Base-by-base conservation (phyloP, 495 filamentous ascomycete genomes). In the Aspergillus bertholletiae region DNA sequence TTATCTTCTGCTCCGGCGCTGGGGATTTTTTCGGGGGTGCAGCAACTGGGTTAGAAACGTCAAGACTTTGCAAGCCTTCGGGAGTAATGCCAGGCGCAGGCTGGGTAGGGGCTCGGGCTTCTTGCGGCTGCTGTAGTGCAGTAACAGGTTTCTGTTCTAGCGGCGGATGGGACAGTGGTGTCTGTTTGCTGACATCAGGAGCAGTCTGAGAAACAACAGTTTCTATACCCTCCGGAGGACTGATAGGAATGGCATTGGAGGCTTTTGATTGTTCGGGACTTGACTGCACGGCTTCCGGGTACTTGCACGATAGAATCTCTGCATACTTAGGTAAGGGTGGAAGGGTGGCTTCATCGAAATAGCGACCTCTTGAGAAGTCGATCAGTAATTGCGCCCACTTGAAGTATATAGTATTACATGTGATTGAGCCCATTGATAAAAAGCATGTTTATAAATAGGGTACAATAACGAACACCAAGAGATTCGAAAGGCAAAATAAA, bases 311-410 rank as follows among this genome's bases (percentile, higher is more conserved):
- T 34, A 61, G 15, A 21, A 65, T 72, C 56, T 55, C 70, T 68
- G 62, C 70, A 73, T 69, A 77, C 65, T 77, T 65, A 27, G 76
- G 78, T 52, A 76, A 71, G 41, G 75, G 67, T 24, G 89, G 88
- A 46, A 95, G 79, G 51, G 84, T 86, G 34, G 81, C 68, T 70
- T 88, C 84, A 65, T 90, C 79, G 60, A 93, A 85, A 63, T 73
- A 81, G 51, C 82, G 85, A 51, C 86, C 86, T 78, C 89, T 93
- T 67, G 46, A 60, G 45, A 63, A 40, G 26, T 11, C 22, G 26
- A 64, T 73, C 43, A 77, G 66, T 39, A 66, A 63, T 45, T 37
- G 45, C 61, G 49, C 35, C 53, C 54, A 26, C 55, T 22, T 43
- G 39, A 54, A 53, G 53, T 51, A 51, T 49, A 61, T 53, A 55